Conservation (phyloP, 2,329 filamentous ascomycete genomes). For the Alternaria brassicae region DNA sequence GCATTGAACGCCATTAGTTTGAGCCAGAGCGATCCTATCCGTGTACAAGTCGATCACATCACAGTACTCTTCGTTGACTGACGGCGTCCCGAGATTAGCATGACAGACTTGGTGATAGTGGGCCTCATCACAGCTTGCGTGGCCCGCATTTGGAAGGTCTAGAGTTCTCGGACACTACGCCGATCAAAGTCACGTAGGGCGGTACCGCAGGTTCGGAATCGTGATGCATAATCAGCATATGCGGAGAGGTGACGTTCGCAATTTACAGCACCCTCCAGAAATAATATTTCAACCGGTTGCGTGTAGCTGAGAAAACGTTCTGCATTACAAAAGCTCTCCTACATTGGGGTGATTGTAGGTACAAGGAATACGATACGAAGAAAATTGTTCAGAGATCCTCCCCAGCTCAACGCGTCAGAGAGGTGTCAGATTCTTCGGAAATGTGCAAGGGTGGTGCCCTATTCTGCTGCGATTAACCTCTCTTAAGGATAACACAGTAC, state of each 20-base stretch:
- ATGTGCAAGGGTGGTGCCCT: no score
- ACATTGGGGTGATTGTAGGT: no score
- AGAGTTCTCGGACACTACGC: slow-evolving; percentile 1
- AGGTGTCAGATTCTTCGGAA: no score
- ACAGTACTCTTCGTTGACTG: not conserved
- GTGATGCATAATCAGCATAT: slow-evolving; percentile 4
- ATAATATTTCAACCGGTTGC: no score
- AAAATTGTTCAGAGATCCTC: no score
- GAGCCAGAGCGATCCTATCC: not conserved
- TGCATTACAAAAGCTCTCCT: no score
- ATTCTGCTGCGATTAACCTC: no score
- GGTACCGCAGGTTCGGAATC: not conserved
- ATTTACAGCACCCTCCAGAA: no score
- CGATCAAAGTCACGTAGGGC: not conserved
- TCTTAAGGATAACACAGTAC: no score
- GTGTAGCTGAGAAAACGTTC: no score
- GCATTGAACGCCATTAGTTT: not conserved
- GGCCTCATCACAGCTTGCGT: not conserved
- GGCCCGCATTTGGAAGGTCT: not conserved
- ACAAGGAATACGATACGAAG: no score
- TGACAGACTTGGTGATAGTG: slow-evolving; percentile 3
- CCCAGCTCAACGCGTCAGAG: no score
- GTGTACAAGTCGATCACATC: not conserved
- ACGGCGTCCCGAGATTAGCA: not conserved
- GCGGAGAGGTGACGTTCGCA: not conserved